Evolutionary conservation across 768 basidiomycete genomes (phyloP).

Genomic region (Kwoniella botswanensis): DNA sequence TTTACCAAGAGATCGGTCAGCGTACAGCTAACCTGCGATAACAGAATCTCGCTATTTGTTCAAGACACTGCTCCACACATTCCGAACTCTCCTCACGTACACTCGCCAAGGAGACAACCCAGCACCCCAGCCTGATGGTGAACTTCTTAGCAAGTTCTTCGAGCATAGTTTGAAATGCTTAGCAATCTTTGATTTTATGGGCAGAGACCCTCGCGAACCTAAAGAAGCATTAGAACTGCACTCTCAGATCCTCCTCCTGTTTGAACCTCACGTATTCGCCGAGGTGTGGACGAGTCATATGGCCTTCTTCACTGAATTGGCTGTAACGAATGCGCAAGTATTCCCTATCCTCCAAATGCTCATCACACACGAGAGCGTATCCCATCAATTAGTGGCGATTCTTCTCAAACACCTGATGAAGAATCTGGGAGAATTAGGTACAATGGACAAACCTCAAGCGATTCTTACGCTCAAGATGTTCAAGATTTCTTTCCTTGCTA

Average conservation of each 20-base stretch:
- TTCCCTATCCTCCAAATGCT: conserved; percentile 84
- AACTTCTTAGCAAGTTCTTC: conserved; percentile 85
- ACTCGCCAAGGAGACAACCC: conserved; percentile 73
- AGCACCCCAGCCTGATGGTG: conserved; percentile 78
- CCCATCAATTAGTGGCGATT: conserved; percentile 81
- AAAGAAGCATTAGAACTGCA: conserved; percentile 85
- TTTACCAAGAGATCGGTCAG: too few relatives aligned
- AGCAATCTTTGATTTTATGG: conserved; percentile 68
- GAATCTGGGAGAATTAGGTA: conserved; percentile 76
- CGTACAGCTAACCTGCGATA: background rate
- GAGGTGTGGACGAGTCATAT: conserved; percentile 95
- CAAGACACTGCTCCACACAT: conserved; percentile 84
- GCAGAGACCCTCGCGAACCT: conserved; percentile 63
- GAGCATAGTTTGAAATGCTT: conserved; percentile 82
- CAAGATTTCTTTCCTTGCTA: conserved; percentile 93
- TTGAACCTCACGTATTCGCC: conserved; percentile 90
- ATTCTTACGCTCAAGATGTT: conserved; percentile 86
- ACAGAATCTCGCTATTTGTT: conserved; percentile 84
- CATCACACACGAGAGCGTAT: conserved; percentile 76
- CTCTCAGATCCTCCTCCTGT: conserved; percentile 73
- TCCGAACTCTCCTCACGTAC: conserved; percentile 75
- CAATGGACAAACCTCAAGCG: conserved; percentile 75
- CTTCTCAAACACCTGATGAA: conserved; percentile 84
- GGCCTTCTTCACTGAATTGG: conserved; percentile 82
- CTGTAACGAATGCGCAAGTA: conserved; percentile 75